Evolutionary conservation across 108 stramenopile genomes (phyloP).

Genomic region (Cylindrotheca closterium): DNA sequence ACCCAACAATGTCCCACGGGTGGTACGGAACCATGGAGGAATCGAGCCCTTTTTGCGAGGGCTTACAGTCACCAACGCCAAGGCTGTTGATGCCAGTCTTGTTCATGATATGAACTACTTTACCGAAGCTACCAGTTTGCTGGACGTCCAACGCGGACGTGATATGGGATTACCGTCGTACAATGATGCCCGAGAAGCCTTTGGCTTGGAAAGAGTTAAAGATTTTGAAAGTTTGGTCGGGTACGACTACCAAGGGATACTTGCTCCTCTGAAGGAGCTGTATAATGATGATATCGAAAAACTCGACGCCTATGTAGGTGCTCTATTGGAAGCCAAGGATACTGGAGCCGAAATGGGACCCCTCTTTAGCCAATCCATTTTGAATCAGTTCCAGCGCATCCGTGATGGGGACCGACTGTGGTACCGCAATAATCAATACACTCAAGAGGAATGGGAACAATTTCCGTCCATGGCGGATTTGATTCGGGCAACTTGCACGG

Average conservation of each 20-base stretch:
- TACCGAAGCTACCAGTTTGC: slow-evolving; percentile 9
- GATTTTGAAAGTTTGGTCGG: slow-evolving; percentile 17
- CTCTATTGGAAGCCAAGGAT: slow-evolving; percentile 14
- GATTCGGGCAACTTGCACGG: slow-evolving; percentile 1
- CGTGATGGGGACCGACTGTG: slow-evolving; percentile 38
- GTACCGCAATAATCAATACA: slow-evolving; percentile 2
- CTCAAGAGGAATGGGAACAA: not conserved
- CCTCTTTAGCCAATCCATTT: slow-evolving; percentile 5
- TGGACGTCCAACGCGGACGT: slow-evolving; percentile 33
- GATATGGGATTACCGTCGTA: slow-evolving; percentile 32
- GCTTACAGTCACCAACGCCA: slow-evolving; percentile 4
- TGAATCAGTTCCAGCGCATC: slow-evolving; percentile 24
- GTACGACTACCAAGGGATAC: not conserved
- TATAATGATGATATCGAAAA: slow-evolving; percentile 18
- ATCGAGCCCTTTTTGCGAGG: slow-evolving; percentile 16
- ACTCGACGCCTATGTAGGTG: slow-evolving; percentile 37
- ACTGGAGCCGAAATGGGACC: slow-evolving; percentile 7
- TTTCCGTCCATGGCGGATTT: slow-evolving; percentile 24
- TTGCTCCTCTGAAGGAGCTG: slow-evolving; percentile 1
- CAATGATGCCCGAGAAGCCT: slow-evolving; percentile 23
- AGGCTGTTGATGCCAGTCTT: slow-evolving; percentile 21
- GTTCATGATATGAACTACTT: slow-evolving; percentile 27
- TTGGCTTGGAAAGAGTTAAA: slow-evolving; percentile 5
- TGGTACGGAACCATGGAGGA: not conserved
- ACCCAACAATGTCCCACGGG: not conserved